Evolutionary conservation across 352 stramenopile genomes (phyloP).

Genomic region (Phytophthora foliorum): DNA sequence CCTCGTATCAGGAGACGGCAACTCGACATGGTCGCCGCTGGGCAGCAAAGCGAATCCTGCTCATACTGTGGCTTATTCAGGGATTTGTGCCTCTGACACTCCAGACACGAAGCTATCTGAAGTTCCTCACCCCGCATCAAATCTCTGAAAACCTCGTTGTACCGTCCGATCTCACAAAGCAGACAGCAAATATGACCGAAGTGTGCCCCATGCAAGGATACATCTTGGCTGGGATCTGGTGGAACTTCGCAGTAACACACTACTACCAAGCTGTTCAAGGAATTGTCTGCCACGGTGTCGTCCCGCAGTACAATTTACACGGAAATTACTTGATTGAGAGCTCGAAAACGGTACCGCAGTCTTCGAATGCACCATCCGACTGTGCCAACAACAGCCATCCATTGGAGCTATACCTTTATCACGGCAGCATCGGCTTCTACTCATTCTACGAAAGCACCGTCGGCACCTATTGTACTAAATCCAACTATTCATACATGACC

Average conservation of each 20-base stretch:
- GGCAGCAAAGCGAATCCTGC: constrained; percentile 3
- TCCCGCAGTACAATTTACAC: constrained; percentile 24
- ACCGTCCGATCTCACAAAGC: background rate
- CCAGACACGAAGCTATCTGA: constrained; percentile 20
- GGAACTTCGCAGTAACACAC: constrained; percentile 16
- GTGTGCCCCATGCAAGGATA: constrained; percentile 2
- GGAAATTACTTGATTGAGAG: constrained; percentile 19
- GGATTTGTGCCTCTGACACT: constrained; percentile 13
- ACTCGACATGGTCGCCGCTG: background rate
- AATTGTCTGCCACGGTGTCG: constrained; percentile 6
- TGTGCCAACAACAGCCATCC: constrained; percentile 5
- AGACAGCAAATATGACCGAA: constrained; percentile 7
- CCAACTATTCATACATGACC: constrained; percentile 8
- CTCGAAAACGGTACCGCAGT: background rate
- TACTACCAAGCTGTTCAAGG: constrained; percentile 1
- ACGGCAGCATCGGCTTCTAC: constrained; percentile 29
- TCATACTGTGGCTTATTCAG: constrained; percentile 11
- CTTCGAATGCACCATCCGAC: background rate
- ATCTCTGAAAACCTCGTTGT: constrained; percentile 13
- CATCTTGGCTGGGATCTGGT: constrained; percentile 9
- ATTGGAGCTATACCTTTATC: constrained; percentile 27
- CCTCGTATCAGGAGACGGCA: background rate
- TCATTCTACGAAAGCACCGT: constrained; percentile 15
- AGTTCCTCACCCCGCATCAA: constrained; percentile 22
- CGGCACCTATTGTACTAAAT: constrained; percentile 16